These are phyloP conservation scores for Alnus rubra DNA, from an alignment of 306 rosid species.

Conservation along the genomic window DNA sequence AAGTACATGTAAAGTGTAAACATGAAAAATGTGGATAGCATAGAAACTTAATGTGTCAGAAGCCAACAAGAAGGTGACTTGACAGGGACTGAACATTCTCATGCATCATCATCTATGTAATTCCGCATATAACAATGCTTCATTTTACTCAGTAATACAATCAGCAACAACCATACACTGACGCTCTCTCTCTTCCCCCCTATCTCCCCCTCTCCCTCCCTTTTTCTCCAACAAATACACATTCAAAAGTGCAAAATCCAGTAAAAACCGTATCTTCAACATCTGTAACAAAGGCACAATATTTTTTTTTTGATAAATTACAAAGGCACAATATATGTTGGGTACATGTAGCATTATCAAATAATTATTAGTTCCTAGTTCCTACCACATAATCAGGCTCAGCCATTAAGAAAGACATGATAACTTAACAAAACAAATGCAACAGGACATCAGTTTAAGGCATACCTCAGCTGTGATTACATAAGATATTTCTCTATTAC, in stretches of 20 bases:
- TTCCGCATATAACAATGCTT: too few relatives aligned
- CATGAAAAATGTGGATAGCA: background rate
- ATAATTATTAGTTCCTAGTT: background rate
- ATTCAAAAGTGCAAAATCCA: background rate
- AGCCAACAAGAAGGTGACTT: too few relatives aligned
- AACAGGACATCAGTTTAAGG: conserved; percentile 5
- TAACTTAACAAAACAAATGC: background rate
- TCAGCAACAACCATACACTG: background rate
- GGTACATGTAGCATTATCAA: background rate
- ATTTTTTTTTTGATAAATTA: too few relatives aligned
- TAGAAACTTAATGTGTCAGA: background rate
- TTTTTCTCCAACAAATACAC: background rate
- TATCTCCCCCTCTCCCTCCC: background rate
- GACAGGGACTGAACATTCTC: too few relatives aligned
- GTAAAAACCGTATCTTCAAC: background rate
- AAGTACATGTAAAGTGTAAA: background rate
- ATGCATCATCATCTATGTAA: too few relatives aligned
- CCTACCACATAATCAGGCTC: background rate
- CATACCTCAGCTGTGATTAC: conserved; percentile 51
- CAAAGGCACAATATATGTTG: background rate
- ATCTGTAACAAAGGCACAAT: background rate
- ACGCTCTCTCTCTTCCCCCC: background rate
- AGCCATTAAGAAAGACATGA: background rate
- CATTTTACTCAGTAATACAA: background rate
- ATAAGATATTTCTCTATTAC: conserved; percentile 40